Evolutionary conservation across 441 rosid species (phyloP).

Genomic region (California macrophylla): DNA sequence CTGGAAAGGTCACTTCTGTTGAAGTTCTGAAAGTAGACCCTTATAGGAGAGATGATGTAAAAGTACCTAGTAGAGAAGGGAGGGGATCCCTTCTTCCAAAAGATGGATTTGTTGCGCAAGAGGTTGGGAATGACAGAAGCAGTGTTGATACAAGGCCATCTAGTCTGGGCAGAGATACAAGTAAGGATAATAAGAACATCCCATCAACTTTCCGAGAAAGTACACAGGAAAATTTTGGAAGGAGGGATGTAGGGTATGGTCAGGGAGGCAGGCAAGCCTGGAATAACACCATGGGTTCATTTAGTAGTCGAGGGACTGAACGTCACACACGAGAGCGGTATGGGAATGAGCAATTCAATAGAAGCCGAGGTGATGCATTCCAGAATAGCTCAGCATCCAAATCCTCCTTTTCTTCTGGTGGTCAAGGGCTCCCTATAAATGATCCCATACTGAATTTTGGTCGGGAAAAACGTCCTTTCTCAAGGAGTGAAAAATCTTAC

Average conservation of each 20-base stretch:
- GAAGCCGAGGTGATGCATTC: conserved; percentile 31
- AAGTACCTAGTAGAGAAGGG: conserved; percentile 46
- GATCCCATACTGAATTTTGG: conserved; percentile 42
- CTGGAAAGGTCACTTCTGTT: conserved; percentile 46
- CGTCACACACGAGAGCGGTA: conserved; percentile 32
- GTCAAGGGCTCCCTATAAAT: conserved; percentile 35
- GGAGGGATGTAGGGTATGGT: conserved; percentile 47
- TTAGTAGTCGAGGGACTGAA: conserved; percentile 38
- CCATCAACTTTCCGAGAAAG: conserved; percentile 38
- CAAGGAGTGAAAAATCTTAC: conserved; percentile 61
- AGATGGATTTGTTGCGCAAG: conserved; percentile 32
- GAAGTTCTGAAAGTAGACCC: conserved; percentile 43
- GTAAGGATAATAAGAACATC: conserved; percentile 39
- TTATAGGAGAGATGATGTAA: conserved; percentile 34
- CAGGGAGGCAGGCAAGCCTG: conserved; percentile 57
- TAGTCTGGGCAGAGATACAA: conserved; percentile 38
- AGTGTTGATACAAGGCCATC: conserved; percentile 32
- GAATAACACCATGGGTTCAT: conserved; percentile 39
- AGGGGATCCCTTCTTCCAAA: conserved; percentile 43
- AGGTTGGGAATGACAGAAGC: conserved; percentile 37
- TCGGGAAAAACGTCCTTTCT: conserved; percentile 48
- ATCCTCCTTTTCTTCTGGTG: conserved; percentile 39
- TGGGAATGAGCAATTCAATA: conserved; percentile 41
- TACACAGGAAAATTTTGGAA: conserved; percentile 39
- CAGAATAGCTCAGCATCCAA: conserved; percentile 32